Conservation (phyloP, 2,329 filamentous ascomycete species). For the Monosporascus sp. region DNA sequence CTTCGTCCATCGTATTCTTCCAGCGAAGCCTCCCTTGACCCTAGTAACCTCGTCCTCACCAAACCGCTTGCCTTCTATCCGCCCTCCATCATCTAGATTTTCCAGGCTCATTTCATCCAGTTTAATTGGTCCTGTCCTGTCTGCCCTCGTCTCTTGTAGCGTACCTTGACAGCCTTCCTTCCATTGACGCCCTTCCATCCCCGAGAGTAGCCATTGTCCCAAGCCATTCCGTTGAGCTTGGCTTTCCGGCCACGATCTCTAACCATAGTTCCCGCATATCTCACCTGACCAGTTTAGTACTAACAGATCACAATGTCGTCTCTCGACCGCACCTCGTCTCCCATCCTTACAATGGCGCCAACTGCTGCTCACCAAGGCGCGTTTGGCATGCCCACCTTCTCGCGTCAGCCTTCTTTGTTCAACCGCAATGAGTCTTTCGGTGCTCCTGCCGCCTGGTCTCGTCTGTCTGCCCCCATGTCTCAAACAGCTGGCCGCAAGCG, state of each 20-base stretch:
- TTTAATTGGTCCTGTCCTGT: slow-evolving; percentile 16
- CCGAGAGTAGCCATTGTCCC: not conserved
- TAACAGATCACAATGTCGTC: slow-evolving; percentile 31
- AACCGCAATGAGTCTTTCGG: slow-evolving; percentile 29
- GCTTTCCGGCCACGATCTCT: slow-evolving; percentile 11
- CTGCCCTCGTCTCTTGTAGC: slow-evolving; percentile 5
- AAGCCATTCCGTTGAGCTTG: not conserved
- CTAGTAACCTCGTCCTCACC: slow-evolving; percentile 3
- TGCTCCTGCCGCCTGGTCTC: slow-evolving; percentile 28
- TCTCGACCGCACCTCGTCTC: slow-evolving; percentile 32
- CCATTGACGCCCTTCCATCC: slow-evolving; percentile 3
- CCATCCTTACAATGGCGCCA: slow-evolving; percentile 37
- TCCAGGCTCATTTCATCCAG: slow-evolving; percentile 17
- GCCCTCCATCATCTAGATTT: not conserved
- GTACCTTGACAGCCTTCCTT: slow-evolving; percentile 3
- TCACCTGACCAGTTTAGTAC: slow-evolving; percentile 23
- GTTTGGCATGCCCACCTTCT: slow-evolving; percentile 35
- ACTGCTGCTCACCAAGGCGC: slow-evolving; percentile 37
- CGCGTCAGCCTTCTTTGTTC: slow-evolving; percentile 30
- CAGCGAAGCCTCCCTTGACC: not conserved
- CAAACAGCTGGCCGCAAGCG: slow-evolving; percentile 65
- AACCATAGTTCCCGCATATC: slow-evolving; percentile 22
- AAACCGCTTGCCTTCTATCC: not conserved
- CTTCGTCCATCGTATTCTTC: not conserved
- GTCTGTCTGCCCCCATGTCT: slow-evolving; percentile 20